Evolutionary conservation across 2,329 filamentous ascomycete genomes (phyloP), one percentile per base, ranked within the genome.

Genomic region (Phaeosphaeria sp.): DNA sequence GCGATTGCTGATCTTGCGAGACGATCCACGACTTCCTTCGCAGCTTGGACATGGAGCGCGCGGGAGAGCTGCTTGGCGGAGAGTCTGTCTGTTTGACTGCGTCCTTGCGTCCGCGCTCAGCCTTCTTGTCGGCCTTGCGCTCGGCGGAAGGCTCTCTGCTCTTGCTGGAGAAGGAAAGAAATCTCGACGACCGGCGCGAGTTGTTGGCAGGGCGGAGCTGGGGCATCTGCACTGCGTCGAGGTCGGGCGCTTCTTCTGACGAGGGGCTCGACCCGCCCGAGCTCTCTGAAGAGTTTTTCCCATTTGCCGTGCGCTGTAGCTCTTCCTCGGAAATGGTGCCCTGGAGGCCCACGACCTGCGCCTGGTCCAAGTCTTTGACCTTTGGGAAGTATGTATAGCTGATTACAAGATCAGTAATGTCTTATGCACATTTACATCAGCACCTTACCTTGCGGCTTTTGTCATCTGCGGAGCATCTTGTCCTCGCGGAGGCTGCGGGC

Each of bases 261-360:
- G 79, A 78, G 11, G 80, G 80, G 50, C 79, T 82, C 10, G 77
- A 80, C 55, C 76, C 78, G 23, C 75, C 80, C 18, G 80, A 80
- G 52, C 76, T 76, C 59, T 71, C 73, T 13, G 73, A 73, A 3
- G 66, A 65, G 30, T 63, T 62, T 58, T 81, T 78, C 43, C 64
- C 72, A 52, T 63, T 64, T 46, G 58, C 64, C 54, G 56, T 59
- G 18, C 61, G 58, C 41, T 71, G 66, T 52, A 74, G 58, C 27
- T 77, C 71, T 21, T 75, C 72, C 39, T 77, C 74, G 2, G 72
- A 71, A 44, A 71, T 67, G 9, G 61, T 66, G 25, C 68, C 68
- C 55, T 69, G 73, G 39, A 71, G 58, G 47, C 71, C 72, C 30
- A 72, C 63, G 46, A 69, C 62, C 22, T 67, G 59, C 23, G 72